These are phyloP conservation scores for Agaricus blazei DNA, from an alignment of 768 basidiomycete genomes.

Conservation along the genomic window DNA sequence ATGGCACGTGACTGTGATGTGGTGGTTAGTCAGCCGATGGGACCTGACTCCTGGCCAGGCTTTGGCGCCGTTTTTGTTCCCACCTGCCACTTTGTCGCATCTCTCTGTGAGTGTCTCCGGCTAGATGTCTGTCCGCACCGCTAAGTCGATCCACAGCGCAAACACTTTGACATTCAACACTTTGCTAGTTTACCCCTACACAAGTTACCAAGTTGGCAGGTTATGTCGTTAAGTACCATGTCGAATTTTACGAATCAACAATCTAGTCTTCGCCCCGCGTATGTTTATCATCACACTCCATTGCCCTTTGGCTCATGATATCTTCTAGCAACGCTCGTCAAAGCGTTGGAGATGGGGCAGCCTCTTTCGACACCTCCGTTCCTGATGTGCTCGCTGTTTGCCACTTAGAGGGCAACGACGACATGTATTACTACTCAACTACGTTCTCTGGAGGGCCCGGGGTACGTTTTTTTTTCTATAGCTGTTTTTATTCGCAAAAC, in stretches of 20 bases:
- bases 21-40: slow-evolving; percentile 21
- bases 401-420: slow-evolving; percentile 73
- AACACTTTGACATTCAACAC: slow-evolving; percentile 11
- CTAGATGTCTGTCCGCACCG: not conserved
- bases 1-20: not conserved
- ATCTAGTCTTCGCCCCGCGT: slow-evolving; percentile 97
- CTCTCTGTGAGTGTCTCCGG: slow-evolving; percentile 11
- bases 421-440: slow-evolving; percentile 90
- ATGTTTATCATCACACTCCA: slow-evolving; percentile 23
- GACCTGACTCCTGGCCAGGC: no score
- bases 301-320: slow-evolving; percentile 13
- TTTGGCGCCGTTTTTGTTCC: no score
- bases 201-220: slow-evolving; percentile 74
- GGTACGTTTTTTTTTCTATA: slow-evolving; percentile 42
- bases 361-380: slow-evolving; percentile 62
- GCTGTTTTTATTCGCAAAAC: not conserved
- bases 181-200: slow-evolving; percentile 12
- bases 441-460: slow-evolving; percentile 92
- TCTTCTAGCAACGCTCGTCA: slow-evolving; percentile 83
- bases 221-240: slow-evolving; percentile 71
- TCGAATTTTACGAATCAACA: slow-evolving; percentile 68
- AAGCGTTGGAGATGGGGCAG: slow-evolving; percentile 97
- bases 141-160: slow-evolving; percentile 5
- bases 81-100: slow-evolving; percentile 9
- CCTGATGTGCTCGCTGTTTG: slow-evolving; percentile 83